Evolutionary conservation across 345 rosid species (phyloP).

Genomic region (Populus tremula): DNA sequence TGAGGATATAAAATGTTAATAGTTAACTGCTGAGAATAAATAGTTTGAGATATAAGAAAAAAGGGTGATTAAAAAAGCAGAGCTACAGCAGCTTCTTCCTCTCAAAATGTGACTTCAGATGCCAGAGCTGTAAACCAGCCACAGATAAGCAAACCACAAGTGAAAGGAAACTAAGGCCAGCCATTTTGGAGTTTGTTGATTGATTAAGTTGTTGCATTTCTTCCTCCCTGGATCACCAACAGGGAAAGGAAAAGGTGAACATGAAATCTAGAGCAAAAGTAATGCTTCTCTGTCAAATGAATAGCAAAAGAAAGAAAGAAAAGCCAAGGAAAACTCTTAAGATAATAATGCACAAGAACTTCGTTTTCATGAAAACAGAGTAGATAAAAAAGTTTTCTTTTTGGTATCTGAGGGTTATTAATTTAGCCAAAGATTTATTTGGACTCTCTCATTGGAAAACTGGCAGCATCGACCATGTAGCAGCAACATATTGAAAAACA

Average conservation of each 20-base stretch:
- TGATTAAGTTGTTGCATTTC: constrained; percentile 79
- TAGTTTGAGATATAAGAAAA: too few relatives aligned
- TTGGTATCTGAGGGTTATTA: too few relatives aligned
- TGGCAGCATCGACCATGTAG: background rate
- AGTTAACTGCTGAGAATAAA: background rate
- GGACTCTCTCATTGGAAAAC: background rate
- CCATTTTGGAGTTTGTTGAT: constrained; percentile 67
- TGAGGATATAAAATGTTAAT: background rate
- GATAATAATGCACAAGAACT: too few relatives aligned
- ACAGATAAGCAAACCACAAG: constrained; percentile 65
- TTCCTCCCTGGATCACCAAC: constrained; percentile 51
- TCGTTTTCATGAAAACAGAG: too few relatives aligned
- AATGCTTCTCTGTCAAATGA: background rate
- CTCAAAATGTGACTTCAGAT: constrained; percentile 80
- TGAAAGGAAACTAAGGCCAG: constrained; percentile 54
- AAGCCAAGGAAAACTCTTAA: background rate
- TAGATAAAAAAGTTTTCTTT: too few relatives aligned
- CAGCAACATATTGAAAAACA: background rate
- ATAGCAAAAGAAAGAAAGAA: background rate
- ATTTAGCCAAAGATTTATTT: too few relatives aligned
- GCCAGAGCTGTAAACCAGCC: constrained; percentile 76
- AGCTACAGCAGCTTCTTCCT: constrained; percentile 74
- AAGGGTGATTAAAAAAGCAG: background rate
- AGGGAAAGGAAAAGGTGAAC: background rate
- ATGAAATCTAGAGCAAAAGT: too few relatives aligned